These are phyloP conservation scores for Coemansia sp. DNA, from an alignment of 192 early-diverging fungal species.

Conservation along the genomic window DNA sequence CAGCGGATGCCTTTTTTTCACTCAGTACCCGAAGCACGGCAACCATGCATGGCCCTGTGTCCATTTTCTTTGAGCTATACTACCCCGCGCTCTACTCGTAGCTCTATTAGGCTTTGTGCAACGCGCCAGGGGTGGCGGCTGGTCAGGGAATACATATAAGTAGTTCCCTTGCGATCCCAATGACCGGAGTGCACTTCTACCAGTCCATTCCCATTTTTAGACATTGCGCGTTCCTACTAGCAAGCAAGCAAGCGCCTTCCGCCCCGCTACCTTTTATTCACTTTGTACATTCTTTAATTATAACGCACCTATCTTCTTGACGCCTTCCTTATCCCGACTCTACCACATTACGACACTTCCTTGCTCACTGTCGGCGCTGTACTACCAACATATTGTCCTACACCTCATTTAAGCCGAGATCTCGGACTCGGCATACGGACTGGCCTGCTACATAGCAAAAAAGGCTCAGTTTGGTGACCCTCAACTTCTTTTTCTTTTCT, in stretches of 20 bases:
- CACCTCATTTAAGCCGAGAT: not conserved
- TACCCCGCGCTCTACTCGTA: not conserved
- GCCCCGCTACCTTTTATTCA: not conserved
- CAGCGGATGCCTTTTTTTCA: not conserved
- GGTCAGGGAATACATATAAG: not conserved
- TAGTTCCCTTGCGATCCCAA: not conserved
- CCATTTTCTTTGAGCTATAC: slow-evolving; percentile 4
- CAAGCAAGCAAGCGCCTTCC: not conserved
- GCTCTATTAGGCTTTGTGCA: not conserved
- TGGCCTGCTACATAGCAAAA: not conserved
- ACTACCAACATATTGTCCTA: not conserved
- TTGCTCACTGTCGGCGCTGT: not conserved
- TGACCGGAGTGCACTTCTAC: not conserved
- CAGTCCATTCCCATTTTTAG: not conserved
- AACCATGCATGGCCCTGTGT: slow-evolving; percentile 7
- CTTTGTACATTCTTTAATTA: not conserved
- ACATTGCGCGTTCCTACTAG: not conserved
- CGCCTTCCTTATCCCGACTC: not conserved
- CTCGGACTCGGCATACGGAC: not conserved
- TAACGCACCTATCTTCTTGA: not conserved
- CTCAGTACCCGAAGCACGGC: slow-evolving; percentile 7
- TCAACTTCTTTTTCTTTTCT: no score
- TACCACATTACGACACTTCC: not conserved
- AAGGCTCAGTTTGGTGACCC: not conserved
- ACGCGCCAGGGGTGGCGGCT: not conserved